Base-by-base conservation (phyloP, 208 protist species). In the Wallacemonas sp. region DNA sequence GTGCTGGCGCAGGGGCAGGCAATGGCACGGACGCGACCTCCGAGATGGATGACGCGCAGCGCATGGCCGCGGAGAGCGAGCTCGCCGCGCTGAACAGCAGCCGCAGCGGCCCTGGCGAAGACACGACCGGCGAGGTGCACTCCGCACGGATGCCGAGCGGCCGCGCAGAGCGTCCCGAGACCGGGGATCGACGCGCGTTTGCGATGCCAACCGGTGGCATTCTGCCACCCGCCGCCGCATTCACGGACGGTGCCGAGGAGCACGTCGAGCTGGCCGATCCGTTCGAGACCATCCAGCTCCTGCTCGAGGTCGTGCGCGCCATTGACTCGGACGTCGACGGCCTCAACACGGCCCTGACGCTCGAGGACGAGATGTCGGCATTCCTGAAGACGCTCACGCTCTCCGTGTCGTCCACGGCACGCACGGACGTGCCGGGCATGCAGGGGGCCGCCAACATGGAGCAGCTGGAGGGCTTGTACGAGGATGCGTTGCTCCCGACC, bases 341-440 rank as follows among this genome's bases (percentile, higher is more conserved):
- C 29, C 77, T 95, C 41, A 85, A 89, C 72, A 41, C 46, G 11
- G 75, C 75, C 0, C 63, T 92, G 23, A 91, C 78, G 44, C 81
- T 96, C 41, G 84, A 96, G 39, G 84, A 94, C 63, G 91, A 96
- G 64, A 91, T 93, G 72, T 76, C 77, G 2, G 87, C 91, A 10
- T 94, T 96, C 59, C 77, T 96, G 48, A 88, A 91, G 67, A 87
- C 86, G 8, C 79, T 96, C 44, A 94, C 91, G 8, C 74, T 96
- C 0, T 91, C 91, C 32, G 82, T 89, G 29, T 84, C 91, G 4
- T 86, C 84, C 0, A 96, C 91, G 0, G 77, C 81, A 11, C 82
- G 91, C 29, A 70, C 65, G 16, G 79, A 88, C 46, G 62, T 75
- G 18, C 67, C 46, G 25, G 76, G 61, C 23, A 22, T 62, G 32